These are phyloP conservation scores for Neofusicoccum parvum DNA, from an alignment of 2,329 filamentous ascomycete genomes.

Conservation along the genomic window DNA sequence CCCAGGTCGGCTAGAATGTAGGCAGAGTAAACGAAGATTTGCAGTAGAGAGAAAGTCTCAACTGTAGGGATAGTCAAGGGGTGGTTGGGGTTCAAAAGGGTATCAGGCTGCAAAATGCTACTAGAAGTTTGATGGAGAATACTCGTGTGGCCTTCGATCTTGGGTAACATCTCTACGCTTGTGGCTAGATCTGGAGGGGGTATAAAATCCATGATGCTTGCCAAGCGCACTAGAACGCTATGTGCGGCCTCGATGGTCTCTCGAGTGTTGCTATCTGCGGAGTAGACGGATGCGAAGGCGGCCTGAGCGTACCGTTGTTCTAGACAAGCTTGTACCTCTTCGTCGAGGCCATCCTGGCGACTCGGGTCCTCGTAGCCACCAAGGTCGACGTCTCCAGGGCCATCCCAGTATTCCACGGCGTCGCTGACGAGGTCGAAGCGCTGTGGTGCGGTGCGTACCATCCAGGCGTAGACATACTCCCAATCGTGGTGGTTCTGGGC, in stretches of 20 bases:
- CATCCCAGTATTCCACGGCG: conserved; percentile 72
- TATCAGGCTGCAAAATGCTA: conserved; percentile 43
- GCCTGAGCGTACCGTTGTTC: conserved; percentile 68
- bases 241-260: conserved; percentile 64
- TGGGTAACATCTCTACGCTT: conserved; percentile 46
- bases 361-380: conserved; percentile 58
- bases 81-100: conserved; percentile 62
- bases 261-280: conserved; percentile 61
- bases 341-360: conserved; percentile 55
- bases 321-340: conserved; percentile 62
- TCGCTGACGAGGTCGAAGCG: conserved; percentile 65
- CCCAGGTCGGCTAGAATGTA: conserved; percentile 47
- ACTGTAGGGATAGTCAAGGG: conserved; percentile 63
- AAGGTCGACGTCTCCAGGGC: conserved; percentile 69
- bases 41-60: conserved; percentile 60
- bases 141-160: conserved; percentile 40
- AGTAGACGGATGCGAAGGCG: conserved; percentile 68
- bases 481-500: conserved; percentile 54
- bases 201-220: conserved; percentile 62
- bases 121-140: conserved; percentile 35
- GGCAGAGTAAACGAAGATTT: conserved; percentile 60
- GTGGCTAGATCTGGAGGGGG: conserved; percentile 53
- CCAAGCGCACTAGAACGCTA: conserved; percentile 61
- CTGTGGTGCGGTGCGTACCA: conserved; percentile 60
- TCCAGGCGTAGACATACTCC: conserved; percentile 70